Evolutionary conservation across 2,329 filamentous ascomycete genomes (phyloP), one percentile per base, ranked within the genome.

Genomic region (Trichoderma koningiopsis): DNA sequence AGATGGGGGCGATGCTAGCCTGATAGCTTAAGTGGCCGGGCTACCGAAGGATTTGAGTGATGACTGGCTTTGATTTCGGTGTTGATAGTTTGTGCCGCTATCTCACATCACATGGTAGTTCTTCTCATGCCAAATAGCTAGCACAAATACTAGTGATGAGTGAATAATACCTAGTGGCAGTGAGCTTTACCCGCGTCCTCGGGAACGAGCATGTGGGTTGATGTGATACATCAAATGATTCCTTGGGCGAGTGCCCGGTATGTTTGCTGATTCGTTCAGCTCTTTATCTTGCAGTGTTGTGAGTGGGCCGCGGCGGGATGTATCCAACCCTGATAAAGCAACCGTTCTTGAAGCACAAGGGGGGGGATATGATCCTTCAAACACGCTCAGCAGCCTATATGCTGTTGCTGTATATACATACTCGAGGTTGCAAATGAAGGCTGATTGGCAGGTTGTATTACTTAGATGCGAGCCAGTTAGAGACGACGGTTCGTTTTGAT

Each of bases 1-100:
- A n/a, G 27, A 59, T 35, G 53, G 58, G 55, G 64, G 52, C 40
- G 55, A 67, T 67, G 64, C 55, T 67, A 59, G 55, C 40, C 47
- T 31, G 55, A 52, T 59, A 67, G 64, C 64, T 67, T 67, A 58
- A 67, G 55, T 31, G 40, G 64, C 64, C 64, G 64, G 49, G 64
- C 59, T 47, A 59, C 64, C 64, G 64, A 67, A 67, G 58, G 55
- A 37, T 57, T 49, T 43, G 37, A 49, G 6, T 24, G 52, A 49
- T 27, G 60, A 29, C 60, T 53, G 43, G 31, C 29, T 47, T 49
- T 57, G 52, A 65, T 47, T 43, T n/a, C 62, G 24, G 31, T 57
- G 37, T 56, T 43, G 53, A 56, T 47, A 37, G 40, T 66, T n/a
- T 13, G 27, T 58, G 37, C 53, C 27, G 63, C 53, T 56, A 31